A percentile compares a stretch with the other conserved stretches of the same genome.
Conservation (phyloP, 371 early-diverging fungal genomes). For the Mortierella sp. region DNA sequence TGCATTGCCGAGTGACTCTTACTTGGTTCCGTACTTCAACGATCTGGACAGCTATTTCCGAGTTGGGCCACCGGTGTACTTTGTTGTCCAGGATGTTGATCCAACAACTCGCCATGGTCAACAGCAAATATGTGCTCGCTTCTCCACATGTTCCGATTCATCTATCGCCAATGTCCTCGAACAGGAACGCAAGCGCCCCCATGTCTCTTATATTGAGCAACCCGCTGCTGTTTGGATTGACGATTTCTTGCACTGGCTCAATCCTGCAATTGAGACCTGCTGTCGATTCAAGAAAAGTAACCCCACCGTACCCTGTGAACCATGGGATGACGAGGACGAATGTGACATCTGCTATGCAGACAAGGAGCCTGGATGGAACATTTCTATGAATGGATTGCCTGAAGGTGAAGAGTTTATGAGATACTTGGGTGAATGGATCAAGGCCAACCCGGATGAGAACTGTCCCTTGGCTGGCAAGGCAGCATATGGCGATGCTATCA, state of each 20-base stretch:
- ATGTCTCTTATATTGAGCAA: conserved; percentile 73
- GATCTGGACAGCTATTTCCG: conserved; percentile 72
- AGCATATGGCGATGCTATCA: conserved; percentile 74
- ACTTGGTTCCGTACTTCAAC: conserved; percentile 77
- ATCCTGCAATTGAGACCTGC: conserved; percentile 66
- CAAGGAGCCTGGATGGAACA: conserved; percentile 62
- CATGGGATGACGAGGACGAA: conserved; percentile 65
- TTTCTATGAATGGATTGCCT: conserved; percentile 68
- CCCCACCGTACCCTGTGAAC: conserved; percentile 60
- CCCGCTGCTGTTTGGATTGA: conserved; percentile 80
- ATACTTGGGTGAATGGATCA: conserved; percentile 67
- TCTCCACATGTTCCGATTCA: conserved; percentile 63
- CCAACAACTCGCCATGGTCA: conserved; percentile 62
- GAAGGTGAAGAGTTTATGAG: conserved; percentile 70
- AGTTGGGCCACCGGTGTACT: conserved; percentile 82
- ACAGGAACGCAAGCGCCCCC: conserved; percentile 73
- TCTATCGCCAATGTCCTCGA: conserved; percentile 75
- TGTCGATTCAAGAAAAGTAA: conserved; percentile 62
- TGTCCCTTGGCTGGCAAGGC: conserved; percentile 82
- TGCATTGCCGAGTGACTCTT: conserved; percentile 77
- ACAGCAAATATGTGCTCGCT: conserved; percentile 72
- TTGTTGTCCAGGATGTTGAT: conserved; percentile 71
- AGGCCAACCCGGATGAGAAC: conserved; percentile 62
- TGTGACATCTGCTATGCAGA: conserved; percentile 64
- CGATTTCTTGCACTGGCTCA: conserved; percentile 77